A percentile compares a stretch with the other conserved stretches of the same genome.
Evolutionary conservation across 352 stramenopile species (phyloP).

Genomic region (Thalassiosira sp.): DNA sequence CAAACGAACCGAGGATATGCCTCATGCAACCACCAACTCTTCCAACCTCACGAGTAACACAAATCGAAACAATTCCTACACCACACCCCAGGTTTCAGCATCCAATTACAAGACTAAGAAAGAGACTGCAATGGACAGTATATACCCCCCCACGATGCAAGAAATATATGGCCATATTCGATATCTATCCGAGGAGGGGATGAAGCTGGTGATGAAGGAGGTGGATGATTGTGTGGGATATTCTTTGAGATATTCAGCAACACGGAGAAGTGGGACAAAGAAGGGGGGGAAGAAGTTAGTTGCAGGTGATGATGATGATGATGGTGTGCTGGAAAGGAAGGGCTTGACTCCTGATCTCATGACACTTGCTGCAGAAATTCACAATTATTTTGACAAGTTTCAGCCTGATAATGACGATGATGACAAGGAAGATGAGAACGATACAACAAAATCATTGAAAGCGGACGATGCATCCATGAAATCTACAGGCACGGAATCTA

Average conservation of each 20-base stretch:
- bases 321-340: neutral
- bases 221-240: slow-evolving; percentile 23
- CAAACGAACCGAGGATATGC: neutral
- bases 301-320: neutral
- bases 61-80: slow-evolving; percentile 6
- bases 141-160: slow-evolving; percentile 13
- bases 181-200: slow-evolving; percentile 29
- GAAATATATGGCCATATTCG: slow-evolving; percentile 29
- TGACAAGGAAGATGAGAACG: neutral
- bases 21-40: neutral
- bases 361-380: slow-evolving; percentile 29
- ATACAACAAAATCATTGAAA: neutral
- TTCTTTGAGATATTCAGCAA: slow-evolving; percentile 24
- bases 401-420: slow-evolving; percentile 19
- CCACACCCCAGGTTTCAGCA: slow-evolving; percentile 4
- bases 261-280: neutral
- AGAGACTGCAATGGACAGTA: slow-evolving; percentile 16
- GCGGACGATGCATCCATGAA: neutral
- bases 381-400: slow-evolving; percentile 37
- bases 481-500: neutral
- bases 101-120: slow-evolving; percentile 25
- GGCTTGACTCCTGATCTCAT: slow-evolving; percentile 3
- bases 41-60: neutral
- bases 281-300: neutral
- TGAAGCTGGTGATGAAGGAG: slow-evolving; percentile 14